Evolutionary conservation across 768 basidiomycete species (phyloP).

Genomic region (Gloeophyllum trabeum): DNA sequence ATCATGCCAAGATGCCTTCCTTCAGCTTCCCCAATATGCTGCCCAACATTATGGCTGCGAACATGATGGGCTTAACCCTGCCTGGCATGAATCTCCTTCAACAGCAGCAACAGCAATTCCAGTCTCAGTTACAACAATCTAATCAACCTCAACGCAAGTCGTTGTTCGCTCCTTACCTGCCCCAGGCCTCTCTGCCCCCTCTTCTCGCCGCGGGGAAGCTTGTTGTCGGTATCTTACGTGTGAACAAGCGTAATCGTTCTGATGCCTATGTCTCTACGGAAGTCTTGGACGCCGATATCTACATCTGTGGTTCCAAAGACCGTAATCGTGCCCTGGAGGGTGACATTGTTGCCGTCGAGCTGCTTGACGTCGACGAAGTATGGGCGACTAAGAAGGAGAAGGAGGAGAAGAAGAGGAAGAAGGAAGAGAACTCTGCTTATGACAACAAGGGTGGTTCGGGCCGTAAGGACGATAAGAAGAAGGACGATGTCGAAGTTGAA

Average conservation of each 20-base stretch:
- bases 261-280: conserved; percentile 99
- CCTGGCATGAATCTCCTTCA: conserved; percentile 80
- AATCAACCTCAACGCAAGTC: conserved; percentile 94
- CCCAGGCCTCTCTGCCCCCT: conserved; percentile 94
- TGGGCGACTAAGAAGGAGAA: conserved; percentile 99
- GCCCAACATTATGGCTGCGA: conserved; percentile 94
- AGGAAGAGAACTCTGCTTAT: conserved; percentile 97
- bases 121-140: conserved; percentile 87
- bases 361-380: conserved; percentile 95
- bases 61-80: conserved; percentile 85
- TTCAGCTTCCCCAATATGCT: conserved; percentile 98
- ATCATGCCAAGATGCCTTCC: conserved; percentile 94
- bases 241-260: conserved; percentile 96
- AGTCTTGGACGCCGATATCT: conserved; percentile 96
- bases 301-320: conserved; percentile 97
- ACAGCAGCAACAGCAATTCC: conserved; percentile 92
- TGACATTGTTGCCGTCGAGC: conserved; percentile 95
- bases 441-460: conserved; percentile 66
- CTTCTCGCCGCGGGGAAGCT: conserved; percentile 94
- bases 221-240: conserved; percentile 92
- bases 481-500: conserved; percentile 99
- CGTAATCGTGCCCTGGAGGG: conserved; percentile 97
- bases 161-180: conserved; percentile 95
- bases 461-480: conserved; percentile 97
- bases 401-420: conserved; percentile 99